Percentiles rank a stretch among this genome's conserved stretches.
These are phyloP conservation scores for Silene coronaria DNA, from an alignment of 179 eudicot species.

Conservation along the genomic window DNA sequence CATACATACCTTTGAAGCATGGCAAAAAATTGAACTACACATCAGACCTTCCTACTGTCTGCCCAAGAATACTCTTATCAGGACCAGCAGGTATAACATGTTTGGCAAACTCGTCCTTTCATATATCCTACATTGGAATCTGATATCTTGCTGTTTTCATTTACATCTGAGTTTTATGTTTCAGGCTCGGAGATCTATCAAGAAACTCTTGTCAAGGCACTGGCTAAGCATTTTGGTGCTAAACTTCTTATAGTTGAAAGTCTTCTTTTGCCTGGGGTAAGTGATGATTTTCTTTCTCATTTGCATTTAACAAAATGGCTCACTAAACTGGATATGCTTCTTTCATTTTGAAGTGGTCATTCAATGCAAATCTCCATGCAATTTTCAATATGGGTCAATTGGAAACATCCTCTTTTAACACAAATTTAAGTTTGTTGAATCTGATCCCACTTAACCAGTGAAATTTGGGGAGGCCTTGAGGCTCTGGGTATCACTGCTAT, in stretches of 20 bases:
- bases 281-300: constrained; percentile 16
- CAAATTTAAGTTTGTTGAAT: background rate
- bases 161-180: constrained; percentile 3
- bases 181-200: constrained; percentile 95
- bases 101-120: background rate
- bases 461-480: background rate
- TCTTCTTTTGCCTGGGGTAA: constrained; percentile 73
- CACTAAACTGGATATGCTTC: background rate
- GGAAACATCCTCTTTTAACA: background rate
- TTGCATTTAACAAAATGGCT: background rate
- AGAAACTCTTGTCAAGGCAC: constrained; percentile 76
- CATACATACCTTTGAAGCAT: constrained; percentile 75
- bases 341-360: background rate
- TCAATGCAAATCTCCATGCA: background rate
- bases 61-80: constrained; percentile 77
- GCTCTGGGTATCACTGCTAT: background rate
- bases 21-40: constrained; percentile 53
- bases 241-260: constrained; percentile 70
- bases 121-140: background rate
- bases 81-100: constrained; percentile 78
- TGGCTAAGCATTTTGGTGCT: constrained; percentile 76
- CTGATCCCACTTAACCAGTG: background rate
- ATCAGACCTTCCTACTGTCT: constrained; percentile 64
- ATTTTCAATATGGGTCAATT: background rate
- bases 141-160: constrained; percentile 7